Evolutionary conservation across 768 basidiomycete genomes (phyloP), one percentile per base, ranked within the genome.

Genomic region (Leccinum incarnatum): DNA sequence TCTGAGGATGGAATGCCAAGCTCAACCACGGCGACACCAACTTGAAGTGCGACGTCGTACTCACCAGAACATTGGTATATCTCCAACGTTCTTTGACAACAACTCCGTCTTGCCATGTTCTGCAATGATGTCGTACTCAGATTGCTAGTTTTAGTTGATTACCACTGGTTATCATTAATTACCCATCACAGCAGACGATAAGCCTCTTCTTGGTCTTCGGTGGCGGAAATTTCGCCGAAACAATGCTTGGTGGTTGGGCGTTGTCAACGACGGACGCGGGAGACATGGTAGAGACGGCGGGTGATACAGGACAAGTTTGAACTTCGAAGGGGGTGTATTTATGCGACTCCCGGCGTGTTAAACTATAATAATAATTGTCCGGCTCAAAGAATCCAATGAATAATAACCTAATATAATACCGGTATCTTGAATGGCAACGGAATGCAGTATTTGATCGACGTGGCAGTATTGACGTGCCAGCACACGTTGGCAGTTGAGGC

Each of bases 111-210:
- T 89, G 83, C 87, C 88, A 89, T 19, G 88, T 90, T 46, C 88
- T 90, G 52, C 8, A 11, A 46, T 37, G 32, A 34, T 47, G 46
- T 56, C 7, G 7, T 32, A 17, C 32, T 53, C n/a, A 62, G 17
- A 58, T 21, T 46, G 53, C 53, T 36, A 14, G 17, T 25, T 40
- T 17, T 54, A 49, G 46, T 30, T 23, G n/a, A 37, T 19, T 14
- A 21, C 29, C 14, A 37, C 19, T 34, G 15, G 55, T 36, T 23
- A 17, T 12, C 32, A 15, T 17, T 46, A 70, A 81, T 64, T 59
- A 86, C 89, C 89, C 89, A 66, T 91, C 89, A 61, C 89, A 91
- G 63, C 87, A 90, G 37, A 91, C 78, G 29, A 89, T 77, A 51
- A 91, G 81, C 54, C 89, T 77, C 65, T 89, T 89, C 59, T 74